These are phyloP conservation scores for Cyclotella baltica DNA, from an alignment of 108 stramenopile species.

Conservation along the genomic window DNA sequence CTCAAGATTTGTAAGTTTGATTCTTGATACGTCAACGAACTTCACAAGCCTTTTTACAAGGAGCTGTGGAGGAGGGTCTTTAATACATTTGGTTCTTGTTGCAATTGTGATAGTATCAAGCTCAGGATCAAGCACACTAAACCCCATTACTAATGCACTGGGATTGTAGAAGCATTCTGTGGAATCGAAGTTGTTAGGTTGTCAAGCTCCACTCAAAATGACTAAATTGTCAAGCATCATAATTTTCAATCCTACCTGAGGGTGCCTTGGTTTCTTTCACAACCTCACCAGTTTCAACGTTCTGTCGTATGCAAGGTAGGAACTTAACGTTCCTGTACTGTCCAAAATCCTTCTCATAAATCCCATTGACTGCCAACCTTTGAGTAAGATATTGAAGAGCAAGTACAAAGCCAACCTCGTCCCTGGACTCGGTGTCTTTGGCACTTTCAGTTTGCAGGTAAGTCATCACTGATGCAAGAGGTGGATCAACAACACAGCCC, in stretches of 20 bases:
- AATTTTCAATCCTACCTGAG: slow-evolving; percentile 19
- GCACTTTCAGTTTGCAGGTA: slow-evolving; percentile 47
- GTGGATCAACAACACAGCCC: slow-evolving; percentile 63
- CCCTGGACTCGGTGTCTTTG: slow-evolving; percentile 36
- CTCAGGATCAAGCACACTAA: slow-evolving; percentile 63
- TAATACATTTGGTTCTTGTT: slow-evolving; percentile 56
- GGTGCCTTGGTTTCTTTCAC: slow-evolving; percentile 52
- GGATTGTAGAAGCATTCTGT: slow-evolving; percentile 63
- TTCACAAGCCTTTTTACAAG: slow-evolving; percentile 61
- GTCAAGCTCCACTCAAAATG: neutral
- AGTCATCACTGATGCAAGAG: slow-evolving; percentile 57
- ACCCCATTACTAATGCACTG: slow-evolving; percentile 67
- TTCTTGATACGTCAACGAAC: slow-evolving; percentile 50
- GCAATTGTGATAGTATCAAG: slow-evolving; percentile 55
- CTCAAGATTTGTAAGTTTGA: slow-evolving; percentile 37
- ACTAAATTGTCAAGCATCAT: slow-evolving; percentile 2
- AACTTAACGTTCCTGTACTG: slow-evolving; percentile 50
- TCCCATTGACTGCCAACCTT: slow-evolving; percentile 63
- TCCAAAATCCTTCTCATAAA: slow-evolving; percentile 58
- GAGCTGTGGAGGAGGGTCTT: slow-evolving; percentile 57
- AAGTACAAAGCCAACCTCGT: slow-evolving; percentile 43
- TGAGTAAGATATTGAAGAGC: slow-evolving; percentile 69
- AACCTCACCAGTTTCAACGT: slow-evolving; percentile 44
- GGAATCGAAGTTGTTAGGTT: too few relatives aligned
- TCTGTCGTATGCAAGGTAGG: slow-evolving; percentile 63